A percentile compares a stretch with the other conserved stretches of the same genome.
phyloP scores from a whole-genome alignment of 352 stramenopile genomes.

The Thalassiosira ordinaria region DNA sequence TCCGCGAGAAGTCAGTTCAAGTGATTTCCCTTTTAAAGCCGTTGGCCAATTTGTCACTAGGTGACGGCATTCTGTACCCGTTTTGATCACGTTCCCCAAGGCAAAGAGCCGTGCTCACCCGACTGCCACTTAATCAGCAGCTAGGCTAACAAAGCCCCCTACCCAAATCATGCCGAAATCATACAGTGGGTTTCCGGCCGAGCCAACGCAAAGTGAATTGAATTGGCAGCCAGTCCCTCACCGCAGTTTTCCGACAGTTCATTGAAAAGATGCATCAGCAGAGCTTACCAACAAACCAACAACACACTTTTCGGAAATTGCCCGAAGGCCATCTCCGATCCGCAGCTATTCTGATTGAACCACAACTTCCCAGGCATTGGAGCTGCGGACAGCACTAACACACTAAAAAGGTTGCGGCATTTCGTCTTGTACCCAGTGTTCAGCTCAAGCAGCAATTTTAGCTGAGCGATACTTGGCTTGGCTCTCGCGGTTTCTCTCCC shows the following conservation, averaged over 20 bases:
- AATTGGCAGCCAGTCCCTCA: too few species aligned
- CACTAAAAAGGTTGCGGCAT: slow-evolving; percentile 3
- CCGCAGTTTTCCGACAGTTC: slow-evolving; percentile 14
- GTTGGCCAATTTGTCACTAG: slow-evolving; percentile 4
- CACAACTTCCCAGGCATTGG: slow-evolving; percentile 6
- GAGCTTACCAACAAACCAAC: slow-evolving; percentile 25
- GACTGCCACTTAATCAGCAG: neutral
- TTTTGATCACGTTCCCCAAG: slow-evolving; percentile 15
- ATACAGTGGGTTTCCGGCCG: neutral
- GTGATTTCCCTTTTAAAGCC: slow-evolving; percentile 1
- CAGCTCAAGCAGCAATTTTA: too few species aligned
- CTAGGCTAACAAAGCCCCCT: neutral
- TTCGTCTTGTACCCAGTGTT: slow-evolving; percentile 4
- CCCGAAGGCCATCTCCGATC: neutral
- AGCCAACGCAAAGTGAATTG: too few species aligned
- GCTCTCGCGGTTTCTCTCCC: too few species aligned
- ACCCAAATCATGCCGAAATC: slow-evolving; percentile 14
- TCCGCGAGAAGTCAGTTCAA: slow-evolving; percentile 21
- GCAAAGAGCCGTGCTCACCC: slow-evolving; percentile 11
- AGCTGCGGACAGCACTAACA: slow-evolving; percentile 7
- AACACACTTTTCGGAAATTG: too few species aligned
- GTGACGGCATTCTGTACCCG: slow-evolving; percentile 15
- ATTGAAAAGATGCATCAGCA: slow-evolving; percentile 29
- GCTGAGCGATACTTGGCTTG: too few species aligned
- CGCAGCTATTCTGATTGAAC: slow-evolving; percentile 12